These are phyloP conservation scores for Ascochyta koolunga DNA, from an alignment of 2,329 filamentous ascomycete species.

Conservation along the genomic window DNA sequence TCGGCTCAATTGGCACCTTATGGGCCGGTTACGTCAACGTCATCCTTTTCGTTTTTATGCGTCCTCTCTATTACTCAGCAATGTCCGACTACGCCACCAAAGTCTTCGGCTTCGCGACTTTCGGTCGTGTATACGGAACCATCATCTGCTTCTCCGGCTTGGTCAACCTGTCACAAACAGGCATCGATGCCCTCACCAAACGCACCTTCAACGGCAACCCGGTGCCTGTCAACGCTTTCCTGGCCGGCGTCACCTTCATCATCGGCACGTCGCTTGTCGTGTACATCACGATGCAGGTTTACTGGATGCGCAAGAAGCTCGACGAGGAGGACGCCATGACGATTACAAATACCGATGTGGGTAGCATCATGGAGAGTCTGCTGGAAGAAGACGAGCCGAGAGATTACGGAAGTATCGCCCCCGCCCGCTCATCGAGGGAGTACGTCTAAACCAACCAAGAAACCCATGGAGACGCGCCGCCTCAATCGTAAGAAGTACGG, in stretches of 20 bases:
- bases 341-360: conserved; percentile 73
- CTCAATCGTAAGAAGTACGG: too few species aligned
- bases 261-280: conserved; percentile 68
- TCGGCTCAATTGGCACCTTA: conserved; percentile 72
- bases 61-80: conserved; percentile 88
- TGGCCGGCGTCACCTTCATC: conserved; percentile 65
- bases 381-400: conserved; percentile 44
- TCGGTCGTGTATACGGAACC: conserved; percentile 87
- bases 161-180: conserved; percentile 81
- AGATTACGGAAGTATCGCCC: conserved; percentile 33
- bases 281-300: conserved; percentile 41
- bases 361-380: conserved; percentile 57
- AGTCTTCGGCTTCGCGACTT: conserved; percentile 88
- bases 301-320: conserved; percentile 39
- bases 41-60: conserved; percentile 78
- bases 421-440: not conserved
- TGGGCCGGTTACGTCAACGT: conserved; percentile 79
- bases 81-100: conserved; percentile 89
- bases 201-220: conserved; percentile 72
- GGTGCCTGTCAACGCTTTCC: conserved; percentile 73
- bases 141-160: conserved; percentile 85
- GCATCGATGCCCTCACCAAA: conserved; percentile 77
- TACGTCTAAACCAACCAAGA: not conserved
- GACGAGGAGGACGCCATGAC: conserved; percentile 56
- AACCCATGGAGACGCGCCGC: not conserved